Evolutionary conservation across 1,139 yeast genomes (phyloP).

Genomic region (Petasospora rhodanensis): DNA sequence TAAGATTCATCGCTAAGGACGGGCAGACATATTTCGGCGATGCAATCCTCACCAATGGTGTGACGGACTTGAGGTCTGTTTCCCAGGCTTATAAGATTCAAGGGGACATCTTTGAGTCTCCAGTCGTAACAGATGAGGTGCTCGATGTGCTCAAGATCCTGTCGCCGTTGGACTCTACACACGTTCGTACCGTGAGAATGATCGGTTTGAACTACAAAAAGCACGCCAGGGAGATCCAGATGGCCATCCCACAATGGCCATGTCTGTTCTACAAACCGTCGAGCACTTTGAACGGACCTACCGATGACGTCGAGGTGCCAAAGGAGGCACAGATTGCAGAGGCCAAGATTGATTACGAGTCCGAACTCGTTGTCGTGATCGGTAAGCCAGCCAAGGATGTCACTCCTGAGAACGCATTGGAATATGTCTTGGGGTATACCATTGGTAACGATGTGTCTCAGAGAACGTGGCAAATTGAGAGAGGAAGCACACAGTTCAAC

Average conservation of each 20-base stretch:
- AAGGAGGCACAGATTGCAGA: constrained; percentile 25
- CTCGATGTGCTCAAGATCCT: constrained; percentile 32
- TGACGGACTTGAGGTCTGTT: constrained; percentile 23
- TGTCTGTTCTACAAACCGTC: constrained; percentile 45
- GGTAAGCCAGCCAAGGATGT: constrained; percentile 47
- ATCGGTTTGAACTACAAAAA: constrained; percentile 35
- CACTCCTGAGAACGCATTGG: constrained; percentile 37
- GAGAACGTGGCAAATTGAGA: constrained; percentile 45
- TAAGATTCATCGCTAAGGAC: constrained; percentile 38
- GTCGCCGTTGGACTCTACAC: constrained; percentile 35
- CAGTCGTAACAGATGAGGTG: constrained; percentile 34
- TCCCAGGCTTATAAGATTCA: constrained; percentile 33
- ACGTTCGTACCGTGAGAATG: constrained; percentile 36
- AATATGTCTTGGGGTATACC: constrained; percentile 47
- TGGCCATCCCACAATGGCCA: constrained; percentile 41
- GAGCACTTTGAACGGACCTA: constrained; percentile 37
- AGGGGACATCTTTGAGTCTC: constrained; percentile 38
- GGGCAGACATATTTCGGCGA: constrained; percentile 40
- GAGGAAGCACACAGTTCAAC: constrained; percentile 49
- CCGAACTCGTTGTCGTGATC: constrained; percentile 48
- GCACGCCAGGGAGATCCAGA: constrained; percentile 32
- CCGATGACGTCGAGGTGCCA: constrained; percentile 39
- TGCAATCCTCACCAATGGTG: constrained; percentile 29
- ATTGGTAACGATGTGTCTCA: constrained; percentile 54
- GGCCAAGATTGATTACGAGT: constrained; percentile 43